Base-by-base conservation (phyloP, 139 green algal genomes). In the Chlamydomonas sp. region DNA sequence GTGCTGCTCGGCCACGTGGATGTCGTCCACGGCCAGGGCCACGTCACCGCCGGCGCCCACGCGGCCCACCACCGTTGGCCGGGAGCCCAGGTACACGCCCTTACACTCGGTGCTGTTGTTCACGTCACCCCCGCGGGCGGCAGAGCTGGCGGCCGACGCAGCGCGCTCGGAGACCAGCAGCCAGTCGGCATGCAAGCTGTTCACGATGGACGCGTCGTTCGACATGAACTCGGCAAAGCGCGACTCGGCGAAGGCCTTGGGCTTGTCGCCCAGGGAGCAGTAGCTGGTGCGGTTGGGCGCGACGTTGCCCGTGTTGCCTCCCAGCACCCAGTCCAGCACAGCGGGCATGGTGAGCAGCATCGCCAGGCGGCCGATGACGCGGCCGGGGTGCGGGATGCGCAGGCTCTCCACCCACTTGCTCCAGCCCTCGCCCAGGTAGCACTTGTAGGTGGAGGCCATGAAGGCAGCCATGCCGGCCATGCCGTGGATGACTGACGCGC, bases 321-420 rank as follows among this genome's bases (percentile, higher is more conserved):
- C 96, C 85, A 98, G 91, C 49, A 98, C 94, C 93, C 95, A 98
- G 58, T 85, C 90, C 89, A 98, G 91, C 89, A 98, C 93, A 4
- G 60, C 77, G 10, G 96, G 96, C 96, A 98, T 98, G 12, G 94
- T 96, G 12, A 93, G 60, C 85, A 96, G 95, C 91, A 99, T 94
- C 49, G 97, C 90, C 8, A 95, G 72, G 71, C 94, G 92, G 0
- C 93, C 91, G 0, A 79, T 80, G n/a, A 99, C 93, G n/a, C 93
- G 91, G 15, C 98, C 98, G 1, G 96, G 97, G 89, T 99, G 98
- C n/a, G 96, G 98, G 83, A 99, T 99, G 84, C 96, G 96, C 60
- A 97, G 89, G 78, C 95, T 6, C 74, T 88, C 63, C 0, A 88
- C 84, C 63, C 93, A 96, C 63, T 83, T 77, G 64, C 75, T 82